Base-by-base conservation (phyloP, 164 flowering plant genomes). In the Liriodendron chinense region DNA sequence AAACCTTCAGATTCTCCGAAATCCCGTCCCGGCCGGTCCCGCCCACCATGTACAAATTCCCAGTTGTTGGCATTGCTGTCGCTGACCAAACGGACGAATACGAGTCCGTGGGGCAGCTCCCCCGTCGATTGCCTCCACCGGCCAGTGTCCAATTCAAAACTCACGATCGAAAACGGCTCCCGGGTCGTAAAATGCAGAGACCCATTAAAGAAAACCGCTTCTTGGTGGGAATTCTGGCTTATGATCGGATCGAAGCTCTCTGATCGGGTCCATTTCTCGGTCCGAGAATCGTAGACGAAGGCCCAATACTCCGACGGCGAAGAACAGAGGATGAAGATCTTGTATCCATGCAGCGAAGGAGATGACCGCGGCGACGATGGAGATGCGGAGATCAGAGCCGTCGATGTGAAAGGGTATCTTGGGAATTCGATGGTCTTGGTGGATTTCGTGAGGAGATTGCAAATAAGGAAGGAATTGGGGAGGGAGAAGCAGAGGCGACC, bases 21-120 rank as follows among this genome's bases (percentile, higher is more conserved):
- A 90, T 90, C 79, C 94, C 96, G 78, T 86, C 84, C 1, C 72
- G 71, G 69, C 96, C 96, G 23, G 83, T 65, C 14, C 97, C 97
- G 1, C 97, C 93, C 13, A 92, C 72, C 85, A 93, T 9, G 65
- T 78, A 91, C 81, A 91, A 28, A 73, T 82, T 87, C 57, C 73
- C 78, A 6, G n/a, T 64, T 16, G 9, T 21, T n/a, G 23, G n/a
- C 56, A 5, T 53, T 84, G 8, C 74, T 79, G 68, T 79, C 77
- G 70, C 77, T 82, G 53, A 80, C 90, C 81, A 91, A 71, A 23
- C 92, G 77, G 1, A 74, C 84, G 71, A 92, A 92, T 0, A 84
- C 79, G 1, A 92, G 81, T 71, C 84, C 88, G 0, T 47, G 50
- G 0, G 94, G 93, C 47, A 86, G 72, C 22, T 74, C 85, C 9